These are phyloP conservation scores for Calonectria hongkongensis DNA, from an alignment of 2,329 filamentous ascomycete species.

Conservation along the genomic window DNA sequence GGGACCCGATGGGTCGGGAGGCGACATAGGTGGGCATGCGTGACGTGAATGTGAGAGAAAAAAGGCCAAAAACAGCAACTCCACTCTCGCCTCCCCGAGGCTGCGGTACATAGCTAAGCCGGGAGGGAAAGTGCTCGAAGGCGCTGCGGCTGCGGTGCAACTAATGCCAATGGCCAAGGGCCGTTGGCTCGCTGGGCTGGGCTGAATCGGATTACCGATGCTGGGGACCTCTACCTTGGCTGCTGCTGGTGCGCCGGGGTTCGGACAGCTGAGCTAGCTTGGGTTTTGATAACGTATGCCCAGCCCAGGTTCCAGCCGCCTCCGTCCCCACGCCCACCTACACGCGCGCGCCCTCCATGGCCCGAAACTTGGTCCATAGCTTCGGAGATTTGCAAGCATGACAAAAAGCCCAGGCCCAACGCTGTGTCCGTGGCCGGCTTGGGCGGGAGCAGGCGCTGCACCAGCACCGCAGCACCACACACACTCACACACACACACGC, in stretches of 20 bases:
- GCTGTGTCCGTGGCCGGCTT: slow-evolving; percentile 37
- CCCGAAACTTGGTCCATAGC: slow-evolving; percentile 33
- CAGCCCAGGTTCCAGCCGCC: slow-evolving; percentile 16
- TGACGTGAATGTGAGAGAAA: not conserved
- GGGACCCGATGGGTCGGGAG: slow-evolving; percentile 21
- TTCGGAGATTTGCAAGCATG: slow-evolving; percentile 56
- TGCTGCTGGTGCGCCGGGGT: not conserved
- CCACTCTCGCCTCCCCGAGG: slow-evolving; percentile 6
- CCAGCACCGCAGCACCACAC: slow-evolving; percentile 14
- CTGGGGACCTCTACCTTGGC: not conserved
- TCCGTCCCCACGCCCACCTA: slow-evolving; percentile 25
- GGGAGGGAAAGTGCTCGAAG: slow-evolving; percentile 17
- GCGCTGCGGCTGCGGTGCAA: not conserved
- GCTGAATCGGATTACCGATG: slow-evolving; percentile 36
- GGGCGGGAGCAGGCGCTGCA: slow-evolving; percentile 41
- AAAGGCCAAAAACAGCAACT: not conserved
- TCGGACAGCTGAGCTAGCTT: slow-evolving; percentile 9
- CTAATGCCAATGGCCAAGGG: not conserved
- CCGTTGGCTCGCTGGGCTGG: slow-evolving; percentile 17
- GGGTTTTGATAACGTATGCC: slow-evolving; percentile 27
- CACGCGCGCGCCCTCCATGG: slow-evolving; percentile 22
- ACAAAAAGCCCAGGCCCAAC: slow-evolving; percentile 44
- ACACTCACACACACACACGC: not conserved
- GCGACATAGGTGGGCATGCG: slow-evolving; percentile 12
- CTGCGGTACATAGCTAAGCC: not conserved